Percentiles rank a stretch among this genome's conserved stretches.
phyloP scores from a whole-genome alignment of 106 monocot species.

The Platanthera zijinensis region DNA sequence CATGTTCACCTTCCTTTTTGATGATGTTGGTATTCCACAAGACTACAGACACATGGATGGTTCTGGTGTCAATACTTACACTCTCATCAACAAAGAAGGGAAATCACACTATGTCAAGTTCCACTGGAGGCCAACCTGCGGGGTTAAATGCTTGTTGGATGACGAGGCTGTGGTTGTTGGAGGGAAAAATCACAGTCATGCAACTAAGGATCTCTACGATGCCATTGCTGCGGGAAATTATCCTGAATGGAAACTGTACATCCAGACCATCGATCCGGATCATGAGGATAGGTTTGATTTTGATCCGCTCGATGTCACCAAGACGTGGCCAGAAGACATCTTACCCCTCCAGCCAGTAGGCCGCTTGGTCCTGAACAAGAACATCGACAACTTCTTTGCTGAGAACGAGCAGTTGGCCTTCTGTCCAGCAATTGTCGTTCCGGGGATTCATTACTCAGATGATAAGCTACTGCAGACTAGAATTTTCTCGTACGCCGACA shows the following conservation, averaged over 20 bases:
- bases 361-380: slow-evolving; percentile 75
- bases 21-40: slow-evolving; percentile 66
- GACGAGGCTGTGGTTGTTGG: slow-evolving; percentile 70
- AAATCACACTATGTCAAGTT: slow-evolving; percentile 77
- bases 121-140: slow-evolving; percentile 86
- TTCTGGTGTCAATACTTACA: slow-evolving; percentile 76
- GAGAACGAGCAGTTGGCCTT: slow-evolving; percentile 74
- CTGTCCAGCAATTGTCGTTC: slow-evolving; percentile 54
- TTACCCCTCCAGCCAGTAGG: slow-evolving; percentile 84
- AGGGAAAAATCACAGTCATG: slow-evolving; percentile 77
- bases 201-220: slow-evolving; percentile 75
- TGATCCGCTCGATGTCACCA: slow-evolving; percentile 87
- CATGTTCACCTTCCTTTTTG: slow-evolving; percentile 82
- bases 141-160: slow-evolving; percentile 70
- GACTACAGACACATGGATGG: slow-evolving; percentile 93
- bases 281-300: slow-evolving; percentile 77
- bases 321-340: slow-evolving; percentile 84
- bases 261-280: slow-evolving; percentile 71
- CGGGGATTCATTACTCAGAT: slow-evolving; percentile 64
- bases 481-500: slow-evolving; percentile 59
- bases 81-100: slow-evolving; percentile 54
- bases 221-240: slow-evolving; percentile 69
- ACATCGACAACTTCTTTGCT: slow-evolving; percentile 68
- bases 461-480: slow-evolving; percentile 64
- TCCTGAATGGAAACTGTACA: slow-evolving; percentile 82